Conservation (phyloP, 139 green algal species). For the Asterochloris erici region DNA sequence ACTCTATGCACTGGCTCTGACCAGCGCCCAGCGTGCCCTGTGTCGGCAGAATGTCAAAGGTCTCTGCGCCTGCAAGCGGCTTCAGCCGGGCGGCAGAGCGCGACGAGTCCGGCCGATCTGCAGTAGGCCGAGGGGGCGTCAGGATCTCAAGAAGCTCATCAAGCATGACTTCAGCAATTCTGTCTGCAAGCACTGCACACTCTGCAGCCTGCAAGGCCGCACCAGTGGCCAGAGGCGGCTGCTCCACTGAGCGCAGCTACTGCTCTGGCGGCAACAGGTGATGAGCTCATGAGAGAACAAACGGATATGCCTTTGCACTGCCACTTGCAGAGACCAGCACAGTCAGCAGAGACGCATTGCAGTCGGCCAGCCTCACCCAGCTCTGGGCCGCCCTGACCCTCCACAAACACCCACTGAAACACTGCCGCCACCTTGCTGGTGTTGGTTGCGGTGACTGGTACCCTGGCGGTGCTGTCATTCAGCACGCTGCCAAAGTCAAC, state of each 20-base stretch:
- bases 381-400: slow-evolving; percentile 20
- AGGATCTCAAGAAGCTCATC: too few relatives aligned
- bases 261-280: too few relatives aligned
- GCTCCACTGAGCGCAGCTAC: too few relatives aligned
- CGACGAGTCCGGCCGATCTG: slow-evolving; percentile 34
- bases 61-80: not conserved
- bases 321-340: too few relatives aligned
- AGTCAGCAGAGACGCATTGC: too few relatives aligned
- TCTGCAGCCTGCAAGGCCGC: too few relatives aligned
- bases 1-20: slow-evolving; percentile 49
- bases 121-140: not conserved
- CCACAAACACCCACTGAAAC: slow-evolving; percentile 62
- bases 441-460: slow-evolving; percentile 59
- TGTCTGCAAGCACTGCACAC: too few relatives aligned
- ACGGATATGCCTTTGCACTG: too few relatives aligned
- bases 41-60: slow-evolving; percentile 80
- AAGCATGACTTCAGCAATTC: too few relatives aligned
- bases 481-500: slow-evolving; percentile 74
- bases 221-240: too few relatives aligned
- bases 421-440: slow-evolving; percentile 35
- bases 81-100: not conserved
- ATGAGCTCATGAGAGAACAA: too few relatives aligned
- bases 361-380: not conserved
- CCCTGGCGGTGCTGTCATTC: slow-evolving; percentile 61
- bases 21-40: slow-evolving; percentile 52